Base-by-base conservation (phyloP, 768 basidiomycete genomes). In the Suillus sp. region DNA sequence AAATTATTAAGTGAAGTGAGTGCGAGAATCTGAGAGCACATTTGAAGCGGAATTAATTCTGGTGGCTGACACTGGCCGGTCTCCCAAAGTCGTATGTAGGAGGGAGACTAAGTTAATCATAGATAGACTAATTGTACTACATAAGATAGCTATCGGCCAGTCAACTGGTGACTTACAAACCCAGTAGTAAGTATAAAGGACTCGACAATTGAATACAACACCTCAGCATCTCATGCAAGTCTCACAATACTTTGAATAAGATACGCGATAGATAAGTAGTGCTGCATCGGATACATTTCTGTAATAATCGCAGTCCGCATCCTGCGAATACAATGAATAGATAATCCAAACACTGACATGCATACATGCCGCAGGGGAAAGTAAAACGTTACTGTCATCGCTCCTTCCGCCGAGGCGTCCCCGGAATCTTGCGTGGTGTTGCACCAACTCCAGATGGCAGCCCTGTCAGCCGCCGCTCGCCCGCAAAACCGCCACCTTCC, bases 391-490 rank as follows among this genome's bases (percentile, higher is more conserved):
- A 40, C 22, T 20, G 62, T 74, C 64, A 75, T 67, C 73, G 73
- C 51, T 76, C 73, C 51, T 67, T 73, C 62, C 74, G 73, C 32
- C 74, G 74, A 64, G 90, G 90, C 27, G 91, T 92, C 51, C 87
- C 87, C 63, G 89, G 88, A 42, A 80, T 76, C 74, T 88, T 83
- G 57, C 82, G 75, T 5, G 82, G 83, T 27, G 83, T 83, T 16
- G 80, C 75, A 22, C 74, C 74, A 66, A 75, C 62, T 56, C 73
- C 73, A 22, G 79, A 81, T 16, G 82, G 78, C 4, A 85, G 78
- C 38, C 80, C 79, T 47, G 87, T 86, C 70, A 87, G 70, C 68
- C 82, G 76, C 70, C 87, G 76, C 69, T 87, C 88, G n/a, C 79
- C 80, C 40, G 80, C 77, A 14, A 79, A 81, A 13, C 73, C 78